phyloP scores from a whole-genome alignment of 176 grass and related monocot genomes.

The Aechmea fasciata region DNA sequence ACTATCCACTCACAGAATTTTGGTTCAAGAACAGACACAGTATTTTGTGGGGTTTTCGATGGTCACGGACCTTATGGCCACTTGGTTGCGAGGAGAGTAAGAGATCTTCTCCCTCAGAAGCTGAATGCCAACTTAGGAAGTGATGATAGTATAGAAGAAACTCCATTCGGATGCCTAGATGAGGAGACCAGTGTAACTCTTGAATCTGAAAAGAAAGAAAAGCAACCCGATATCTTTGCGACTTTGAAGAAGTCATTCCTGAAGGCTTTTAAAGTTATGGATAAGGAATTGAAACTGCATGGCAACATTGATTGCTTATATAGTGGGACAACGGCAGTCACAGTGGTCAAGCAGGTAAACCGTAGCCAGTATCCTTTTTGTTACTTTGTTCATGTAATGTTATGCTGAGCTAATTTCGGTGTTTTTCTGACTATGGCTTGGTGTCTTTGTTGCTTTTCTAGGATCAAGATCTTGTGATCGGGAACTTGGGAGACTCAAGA shows the following conservation, averaged over 20 bases:
- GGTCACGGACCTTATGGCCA: constrained; percentile 86
- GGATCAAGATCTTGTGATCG: constrained; percentile 58
- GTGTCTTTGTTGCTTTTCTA: constrained; percentile 26
- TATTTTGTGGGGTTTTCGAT: constrained; percentile 96
- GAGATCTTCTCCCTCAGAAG: constrained; percentile 75
- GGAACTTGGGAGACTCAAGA: constrained; percentile 71
- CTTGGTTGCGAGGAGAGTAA: constrained; percentile 86
- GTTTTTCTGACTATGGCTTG: constrained; percentile 3
- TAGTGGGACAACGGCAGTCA: constrained; percentile 90
- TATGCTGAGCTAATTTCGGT: constrained; percentile 4
- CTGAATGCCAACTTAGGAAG: constrained; percentile 45
- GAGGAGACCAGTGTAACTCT: constrained; percentile 18
- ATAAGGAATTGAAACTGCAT: constrained; percentile 66
- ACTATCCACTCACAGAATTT: constrained; percentile 56
- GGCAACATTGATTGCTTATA: constrained; percentile 53
- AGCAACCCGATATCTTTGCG: constrained; percentile 35
- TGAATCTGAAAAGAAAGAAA: constrained; percentile 30
- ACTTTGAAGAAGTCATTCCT: constrained; percentile 49
- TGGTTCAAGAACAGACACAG: constrained; percentile 44
- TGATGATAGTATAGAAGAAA: constrained; percentile 8
- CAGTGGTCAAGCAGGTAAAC: constrained; percentile 75
- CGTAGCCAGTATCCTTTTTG: background rate
- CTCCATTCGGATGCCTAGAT: constrained; percentile 18
- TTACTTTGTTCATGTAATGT: constrained; percentile 16
- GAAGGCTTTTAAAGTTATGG: constrained; percentile 60